Conservation (phyloP, 2,329 filamentous ascomycete species). For the Aspergillus hiratsukae region DNA sequence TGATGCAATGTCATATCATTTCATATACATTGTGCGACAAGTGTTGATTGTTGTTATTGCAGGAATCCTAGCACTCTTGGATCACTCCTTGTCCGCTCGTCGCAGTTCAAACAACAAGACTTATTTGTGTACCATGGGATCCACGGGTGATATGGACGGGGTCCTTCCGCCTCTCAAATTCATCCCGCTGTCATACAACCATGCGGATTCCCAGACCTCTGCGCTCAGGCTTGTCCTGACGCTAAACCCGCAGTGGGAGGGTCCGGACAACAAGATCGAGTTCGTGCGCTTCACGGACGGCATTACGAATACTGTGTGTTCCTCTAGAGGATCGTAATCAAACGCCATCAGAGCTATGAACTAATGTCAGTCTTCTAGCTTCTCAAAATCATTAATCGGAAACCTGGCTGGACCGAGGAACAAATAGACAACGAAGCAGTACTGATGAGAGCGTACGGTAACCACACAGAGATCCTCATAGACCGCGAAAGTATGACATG, state of each 20-base stretch:
- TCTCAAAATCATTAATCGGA: slow-evolving; percentile 47
- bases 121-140: slow-evolving; percentile 19
- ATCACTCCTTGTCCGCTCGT: background rate
- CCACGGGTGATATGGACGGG: slow-evolving; percentile 14
- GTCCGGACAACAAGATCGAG: slow-evolving; percentile 67
- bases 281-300: slow-evolving; percentile 93
- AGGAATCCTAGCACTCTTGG: background rate
- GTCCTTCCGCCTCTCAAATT: slow-evolving; percentile 34
- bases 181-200: slow-evolving; percentile 76
- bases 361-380: slow-evolving; percentile 35
- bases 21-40: background rate
- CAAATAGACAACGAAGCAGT: slow-evolving; percentile 80
- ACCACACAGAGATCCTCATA: slow-evolving; percentile 91
- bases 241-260: slow-evolving; percentile 78
- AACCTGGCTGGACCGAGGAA: slow-evolving; percentile 65
- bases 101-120: background rate
- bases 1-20: background rate
- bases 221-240: slow-evolving; percentile 74
- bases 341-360: background rate
- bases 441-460: slow-evolving; percentile 86
- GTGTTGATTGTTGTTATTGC: background rate
- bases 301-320: slow-evolving; percentile 84
- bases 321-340: background rate
- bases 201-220: slow-evolving; percentile 69
- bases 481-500: slow-evolving; percentile 75